Conservation (phyloP, 176 grass and related monocot genomes). For the Tillandsia leiboldiana region DNA sequence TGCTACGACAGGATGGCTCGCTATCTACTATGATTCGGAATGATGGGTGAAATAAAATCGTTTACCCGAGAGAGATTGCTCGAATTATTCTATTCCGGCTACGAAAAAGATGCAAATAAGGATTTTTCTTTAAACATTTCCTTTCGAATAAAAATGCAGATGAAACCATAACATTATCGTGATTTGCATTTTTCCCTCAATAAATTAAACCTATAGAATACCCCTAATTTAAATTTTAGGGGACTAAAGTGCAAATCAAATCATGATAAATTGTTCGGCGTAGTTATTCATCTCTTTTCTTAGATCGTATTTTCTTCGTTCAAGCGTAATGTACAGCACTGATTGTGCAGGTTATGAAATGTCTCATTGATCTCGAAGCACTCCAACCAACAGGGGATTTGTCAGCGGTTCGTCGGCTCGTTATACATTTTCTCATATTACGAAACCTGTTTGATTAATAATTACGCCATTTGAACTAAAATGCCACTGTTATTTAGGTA, state of each 20-base stretch:
- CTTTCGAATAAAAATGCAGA: neutral
- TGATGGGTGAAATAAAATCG: constrained; percentile 99
- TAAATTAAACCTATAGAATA: too few species aligned
- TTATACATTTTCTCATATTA: constrained; percentile 10
- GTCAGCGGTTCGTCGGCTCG: constrained; percentile 53
- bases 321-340: neutral
- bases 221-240: neutral
- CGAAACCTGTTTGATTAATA: neutral
- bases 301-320: neutral
- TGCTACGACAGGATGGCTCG: constrained; percentile 69
- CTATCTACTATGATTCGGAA: constrained; percentile 98
- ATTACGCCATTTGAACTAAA: too few species aligned
- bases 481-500: constrained; percentile 38
- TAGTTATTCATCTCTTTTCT: too few species aligned
- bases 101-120: constrained; percentile 96
- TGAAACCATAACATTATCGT: too few species aligned
- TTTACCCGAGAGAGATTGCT: constrained; percentile 91
- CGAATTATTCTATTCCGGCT: constrained; percentile 85
- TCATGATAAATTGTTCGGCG: too few species aligned
- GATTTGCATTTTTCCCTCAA: too few species aligned
- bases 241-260: neutral
- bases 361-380: constrained; percentile 87
- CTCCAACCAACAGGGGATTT: constrained; percentile 86
- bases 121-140: constrained; percentile 14
- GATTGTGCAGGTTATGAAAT: constrained; percentile 63